Evolutionary conservation across 192 early-diverging fungal species (phyloP), one percentile per base, ranked within the genome.

Genomic region (Podila epicladia): DNA sequence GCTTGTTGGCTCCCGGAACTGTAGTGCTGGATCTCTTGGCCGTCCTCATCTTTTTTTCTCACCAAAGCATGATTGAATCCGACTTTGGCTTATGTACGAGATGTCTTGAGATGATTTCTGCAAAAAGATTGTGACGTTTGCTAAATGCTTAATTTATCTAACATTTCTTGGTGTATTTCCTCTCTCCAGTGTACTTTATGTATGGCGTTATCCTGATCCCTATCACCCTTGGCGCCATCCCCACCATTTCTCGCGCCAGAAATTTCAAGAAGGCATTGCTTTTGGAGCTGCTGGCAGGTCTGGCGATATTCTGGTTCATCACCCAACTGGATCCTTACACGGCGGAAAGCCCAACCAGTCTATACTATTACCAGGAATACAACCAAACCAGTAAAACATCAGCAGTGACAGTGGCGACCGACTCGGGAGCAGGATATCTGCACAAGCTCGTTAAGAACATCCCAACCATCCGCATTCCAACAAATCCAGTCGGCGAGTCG

Each of bases 351-450:
- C 77, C 77, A 2, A 33, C 60, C 28, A 60, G 57, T 60, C 32
- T 80, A 28, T 64, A 64, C 48, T 80, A 64, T 26, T 45, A 35
- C n/a, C 77, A 80, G 45, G 28, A 60, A n/a, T 80, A 73, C 58
- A 69, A 80, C 17, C 77, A 80, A 48, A 73, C 77, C n/a, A 28
- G 57, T 3, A 38, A 33, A 6, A 31, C 71, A 7, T 80, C 77
- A 1, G 26, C 19, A 31, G 71, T 80, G 0, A 41, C 58, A 3
- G 48, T 80, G 3, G 9, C 15, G 37, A 61, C 71, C 15, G 55
- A 64, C 19, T 37, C 48, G 2, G 53, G 71, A 31, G 13, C 32
- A 11, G 77, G 77, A 20, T 61, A 37, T 15, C 41, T 80, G 1
- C 19, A 64, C 9, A 66, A 61, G n/a, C 67, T 80, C 24, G 15